A percentile compares a stretch with the other conserved stretches of the same genome.
Evolutionary conservation across 2,329 filamentous ascomycete species (phyloP).

Genomic region (Zymoseptoria pseudotritici): DNA sequence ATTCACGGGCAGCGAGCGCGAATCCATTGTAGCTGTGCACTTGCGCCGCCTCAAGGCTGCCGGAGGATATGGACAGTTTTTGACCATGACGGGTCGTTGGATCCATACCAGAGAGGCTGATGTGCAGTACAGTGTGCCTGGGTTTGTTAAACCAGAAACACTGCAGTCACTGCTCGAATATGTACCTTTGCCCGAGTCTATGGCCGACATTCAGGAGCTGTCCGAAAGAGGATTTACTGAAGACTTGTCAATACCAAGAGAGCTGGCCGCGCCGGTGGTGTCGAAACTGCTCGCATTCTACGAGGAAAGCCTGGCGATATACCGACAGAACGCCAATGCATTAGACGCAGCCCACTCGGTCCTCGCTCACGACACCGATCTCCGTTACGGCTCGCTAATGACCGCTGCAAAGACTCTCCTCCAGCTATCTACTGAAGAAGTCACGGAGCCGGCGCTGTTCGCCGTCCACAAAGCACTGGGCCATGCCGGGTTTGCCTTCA

Average conservation of each 20-base stretch:
- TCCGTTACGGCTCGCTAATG: conserved; percentile 41
- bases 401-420: conserved; percentile 41
- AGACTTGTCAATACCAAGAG: conserved; percentile 38
- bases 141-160: conserved; percentile 39
- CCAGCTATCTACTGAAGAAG: conserved; percentile 21
- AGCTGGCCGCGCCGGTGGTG: conserved; percentile 40
- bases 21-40: conserved; percentile 44
- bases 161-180: conserved; percentile 44
- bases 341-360: conserved; percentile 45
- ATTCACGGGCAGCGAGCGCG: conserved; percentile 24
- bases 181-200: conserved; percentile 39
- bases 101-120: conserved; percentile 30
- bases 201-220: conserved; percentile 24
- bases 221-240: conserved; percentile 31
- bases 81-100: conserved; percentile 46
- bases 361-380: conserved; percentile 38
- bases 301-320: conserved; percentile 39
- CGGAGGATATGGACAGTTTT: conserved; percentile 38
- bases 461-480: conserved; percentile 62
- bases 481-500: conserved; percentile 55
- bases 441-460: conserved; percentile 46
- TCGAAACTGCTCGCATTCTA: conserved; percentile 38
- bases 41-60: conserved; percentile 28
- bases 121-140: conserved; percentile 44
- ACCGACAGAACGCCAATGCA: conserved; percentile 38